Base-by-base conservation (phyloP, 2,329 filamentous ascomycete species). In the Claviceps citrina region DNA sequence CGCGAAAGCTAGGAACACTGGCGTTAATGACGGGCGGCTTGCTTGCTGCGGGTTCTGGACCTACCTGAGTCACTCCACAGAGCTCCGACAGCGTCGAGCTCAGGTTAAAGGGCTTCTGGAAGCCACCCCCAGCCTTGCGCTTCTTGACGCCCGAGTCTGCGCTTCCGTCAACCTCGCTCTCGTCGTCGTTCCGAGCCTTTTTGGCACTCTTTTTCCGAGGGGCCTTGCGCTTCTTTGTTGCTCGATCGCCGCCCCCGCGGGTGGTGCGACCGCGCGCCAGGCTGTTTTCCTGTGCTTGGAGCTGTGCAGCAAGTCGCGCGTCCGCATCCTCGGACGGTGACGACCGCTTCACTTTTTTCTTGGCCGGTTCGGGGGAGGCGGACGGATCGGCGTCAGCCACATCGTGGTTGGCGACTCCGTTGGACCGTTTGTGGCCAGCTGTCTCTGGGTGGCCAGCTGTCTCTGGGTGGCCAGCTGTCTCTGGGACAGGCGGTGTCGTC, bases 271-370 rank as follows among this genome's bases (percentile, higher is more conserved):
- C 77, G 32, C 76, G 68, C 3, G 64, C 66, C 37, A 72, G 63
- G 44, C 76, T 70, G 59, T 96, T 93, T 63, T 95, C 85, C 59
- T 96, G 84, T 0, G 86, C 89, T 61, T 98, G 91, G 27, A 98
- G 68, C 57, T 81, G 76, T 13, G 86, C 86, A 1, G 91, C 91
- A 45, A 89, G 75, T 33, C 81, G 77, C 26, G 89, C 91, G 60
- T 98, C 91, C 25, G 83, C 80, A 47, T 93, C 84, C 48, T 75
- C 71, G 7, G 63, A 64, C 28, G 67, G 62, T 12, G 64, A 65
- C 22, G 75, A 70, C 32, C 73, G 71, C 54, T 78, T 78, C 42
- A 81, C 81, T 62, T 84, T 85, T 56, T 79, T 83, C 47, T 65
- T 67, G 1, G 63, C 61, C 1, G 68, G 68, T 28, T 65, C 63